Base-by-base conservation (phyloP, 495 filamentous ascomycete genomes). In the Thozetella sp. region DNA sequence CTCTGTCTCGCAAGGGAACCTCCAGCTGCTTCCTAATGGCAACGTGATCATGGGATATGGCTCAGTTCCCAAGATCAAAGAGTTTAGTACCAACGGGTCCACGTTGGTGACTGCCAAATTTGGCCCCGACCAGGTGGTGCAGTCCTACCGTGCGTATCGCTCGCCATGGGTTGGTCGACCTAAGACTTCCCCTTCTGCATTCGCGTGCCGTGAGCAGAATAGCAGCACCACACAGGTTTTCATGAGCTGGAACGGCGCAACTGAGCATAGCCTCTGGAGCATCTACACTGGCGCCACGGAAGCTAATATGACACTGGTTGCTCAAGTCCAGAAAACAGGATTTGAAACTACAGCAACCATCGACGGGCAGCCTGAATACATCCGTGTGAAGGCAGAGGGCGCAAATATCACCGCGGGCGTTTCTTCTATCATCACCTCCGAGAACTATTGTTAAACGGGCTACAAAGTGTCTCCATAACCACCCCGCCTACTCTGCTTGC, bases 171-270 rank as follows among this genome's bases (percentile, higher is more conserved):
- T 63, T n/a, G 63, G 63, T 2, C 54, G 43, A n/a, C 63, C 63
- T 4, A 55, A 51, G 25, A 25, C 50, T 12, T 13, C 60, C 2
- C 60, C 63, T 6, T 45, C n/a, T 20, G 59, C 23, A 11, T 52
- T 55, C 26, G 59, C 59, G 23, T 65, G 63, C 45, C 3, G 56
- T 15, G 52, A 62, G n/a, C 23, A 25, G 4, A 45, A 51, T 1
- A 54, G 27, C 45, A 59, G 59, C 17, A 27, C 23, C n/a, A 65
- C 63, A 0, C 25, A 15, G 19, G 51, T 65, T 10, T 62, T 57
- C 27, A 62, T 65, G 63, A 65, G 59, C n/a, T 65, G 63, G 63
- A 51, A 58, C 51, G 63, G 63, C 22, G 63, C 63, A 2, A 65
- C 63, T 12, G 59, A 65, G 19, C 55, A 62, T 13, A 24, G 45